These are phyloP conservation scores for Litsea cubeba DNA, from an alignment of 164 flowering plant genomes.

Conservation along the genomic window DNA sequence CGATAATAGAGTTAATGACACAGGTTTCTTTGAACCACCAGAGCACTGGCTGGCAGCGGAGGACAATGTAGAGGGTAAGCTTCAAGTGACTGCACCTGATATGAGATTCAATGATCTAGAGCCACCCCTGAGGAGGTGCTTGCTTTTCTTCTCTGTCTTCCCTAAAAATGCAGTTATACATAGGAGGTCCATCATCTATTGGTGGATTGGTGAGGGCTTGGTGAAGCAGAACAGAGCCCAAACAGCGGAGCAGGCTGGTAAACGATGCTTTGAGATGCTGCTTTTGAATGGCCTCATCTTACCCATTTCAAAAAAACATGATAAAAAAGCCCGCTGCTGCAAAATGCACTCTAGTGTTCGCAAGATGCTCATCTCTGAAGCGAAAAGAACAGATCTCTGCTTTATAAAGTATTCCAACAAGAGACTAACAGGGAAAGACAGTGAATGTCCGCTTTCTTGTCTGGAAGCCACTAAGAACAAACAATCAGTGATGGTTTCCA, in stretches of 20 bases:
- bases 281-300: slow-evolving; percentile 20
- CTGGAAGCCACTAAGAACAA: neutral
- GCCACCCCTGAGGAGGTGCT: slow-evolving; percentile 13
- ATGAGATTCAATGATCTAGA: neutral
- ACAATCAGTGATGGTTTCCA: neutral
- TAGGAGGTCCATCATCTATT: slow-evolving; percentile 30
- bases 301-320: slow-evolving; percentile 15
- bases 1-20: neutral
- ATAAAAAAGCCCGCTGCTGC: slow-evolving; percentile 3
- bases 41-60: neutral
- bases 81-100: neutral
- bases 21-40: neutral
- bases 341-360: slow-evolving; percentile 26
- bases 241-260: slow-evolving; percentile 17
- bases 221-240: neutral
- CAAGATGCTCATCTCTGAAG: slow-evolving; percentile 10
- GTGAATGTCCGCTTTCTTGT: neutral
- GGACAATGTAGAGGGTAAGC: neutral
- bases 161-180: slow-evolving; percentile 25
- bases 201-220: slow-evolving; percentile 47
- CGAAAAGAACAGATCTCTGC: slow-evolving; percentile 6
- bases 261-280: slow-evolving; percentile 5
- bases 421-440: neutral
- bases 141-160: slow-evolving; percentile 35
- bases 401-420: slow-evolving; percentile 9